These are phyloP conservation scores for Pseudomassariella vexata DNA, from an alignment of 2,329 filamentous ascomycete species.

Conservation along the genomic window DNA sequence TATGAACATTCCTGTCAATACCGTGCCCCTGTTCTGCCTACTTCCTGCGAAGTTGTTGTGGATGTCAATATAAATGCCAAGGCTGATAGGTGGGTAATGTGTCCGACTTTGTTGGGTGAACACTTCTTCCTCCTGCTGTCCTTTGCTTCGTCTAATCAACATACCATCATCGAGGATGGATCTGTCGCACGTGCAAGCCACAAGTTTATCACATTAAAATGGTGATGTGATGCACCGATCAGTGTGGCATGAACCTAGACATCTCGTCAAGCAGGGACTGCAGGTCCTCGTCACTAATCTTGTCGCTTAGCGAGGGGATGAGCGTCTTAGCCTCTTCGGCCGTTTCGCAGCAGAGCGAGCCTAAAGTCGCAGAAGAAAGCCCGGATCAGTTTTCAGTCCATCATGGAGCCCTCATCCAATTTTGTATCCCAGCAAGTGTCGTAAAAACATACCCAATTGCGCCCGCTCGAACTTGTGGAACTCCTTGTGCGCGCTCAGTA, in stretches of 20 bases:
- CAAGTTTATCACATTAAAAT: background rate
- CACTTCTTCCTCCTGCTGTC: too few relatives aligned
- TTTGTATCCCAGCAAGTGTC: background rate
- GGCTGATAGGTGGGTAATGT: too few relatives aligned
- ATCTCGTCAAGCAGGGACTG: constrained; percentile 87
- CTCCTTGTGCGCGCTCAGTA: constrained; percentile 73
- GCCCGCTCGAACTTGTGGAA: constrained; percentile 90
- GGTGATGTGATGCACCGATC: background rate
- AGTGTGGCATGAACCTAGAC: constrained; percentile 57
- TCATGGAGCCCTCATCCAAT: background rate
- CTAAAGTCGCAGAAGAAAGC: too few relatives aligned
- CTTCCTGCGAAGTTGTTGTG: too few relatives aligned
- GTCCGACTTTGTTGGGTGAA: too few relatives aligned
- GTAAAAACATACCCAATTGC: constrained; percentile 67
- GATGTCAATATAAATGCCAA: too few relatives aligned
- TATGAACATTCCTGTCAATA: too few relatives aligned
- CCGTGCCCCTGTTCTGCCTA: too few relatives aligned
- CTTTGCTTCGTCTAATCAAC: too few relatives aligned
- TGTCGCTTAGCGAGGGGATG: constrained; percentile 82
- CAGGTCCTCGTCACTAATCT: constrained; percentile 84
- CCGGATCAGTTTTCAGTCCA: too few relatives aligned
- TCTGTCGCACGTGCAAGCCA: too few relatives aligned
- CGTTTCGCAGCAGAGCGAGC: constrained; percentile 84
- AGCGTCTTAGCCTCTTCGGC: constrained; percentile 95
- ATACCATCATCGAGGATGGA: too few relatives aligned